Conservation (phyloP, 1,139 yeast genomes). For the Magnusiomyces tetraspermus region DNA sequence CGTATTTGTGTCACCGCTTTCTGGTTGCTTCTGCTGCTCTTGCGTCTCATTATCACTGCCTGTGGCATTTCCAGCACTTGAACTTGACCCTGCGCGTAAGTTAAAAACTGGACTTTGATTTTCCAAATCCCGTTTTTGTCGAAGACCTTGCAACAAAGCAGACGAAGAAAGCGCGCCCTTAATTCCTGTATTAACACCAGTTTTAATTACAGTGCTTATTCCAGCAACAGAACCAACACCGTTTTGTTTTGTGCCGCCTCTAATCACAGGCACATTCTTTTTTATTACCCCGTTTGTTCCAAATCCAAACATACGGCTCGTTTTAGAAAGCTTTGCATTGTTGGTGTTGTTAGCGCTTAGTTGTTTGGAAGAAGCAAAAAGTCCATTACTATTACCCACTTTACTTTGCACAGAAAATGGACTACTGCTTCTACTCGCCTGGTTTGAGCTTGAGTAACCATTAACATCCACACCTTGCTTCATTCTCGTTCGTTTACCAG, state of each 20-base stretch:
- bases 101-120: not conserved
- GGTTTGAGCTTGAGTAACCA: constrained; percentile 8
- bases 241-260: not conserved
- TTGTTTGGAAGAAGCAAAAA: no score
- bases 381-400: no score
- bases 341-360: no score
- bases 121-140: constrained; percentile 26
- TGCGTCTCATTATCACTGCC: not conserved
- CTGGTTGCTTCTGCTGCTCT: not conserved
- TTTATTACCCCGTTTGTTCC: no score
- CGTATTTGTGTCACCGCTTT: not conserved
- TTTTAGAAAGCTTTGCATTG: constrained; percentile 16
- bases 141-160: constrained; percentile 24
- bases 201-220: not conserved
- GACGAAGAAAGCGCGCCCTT: constrained; percentile 18
- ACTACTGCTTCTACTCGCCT: not conserved
- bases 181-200: not conserved
- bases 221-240: not conserved
- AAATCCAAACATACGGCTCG: constrained; percentile 11
- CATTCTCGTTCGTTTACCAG: constrained; percentile 39
- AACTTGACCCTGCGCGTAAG: not conserved
- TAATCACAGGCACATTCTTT: no score
- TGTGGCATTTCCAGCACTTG: not conserved
- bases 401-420: not conserved
- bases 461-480: not conserved